Conservation (phyloP, 2,329 filamentous ascomycete species). For the Phialophora chinensis region DNA sequence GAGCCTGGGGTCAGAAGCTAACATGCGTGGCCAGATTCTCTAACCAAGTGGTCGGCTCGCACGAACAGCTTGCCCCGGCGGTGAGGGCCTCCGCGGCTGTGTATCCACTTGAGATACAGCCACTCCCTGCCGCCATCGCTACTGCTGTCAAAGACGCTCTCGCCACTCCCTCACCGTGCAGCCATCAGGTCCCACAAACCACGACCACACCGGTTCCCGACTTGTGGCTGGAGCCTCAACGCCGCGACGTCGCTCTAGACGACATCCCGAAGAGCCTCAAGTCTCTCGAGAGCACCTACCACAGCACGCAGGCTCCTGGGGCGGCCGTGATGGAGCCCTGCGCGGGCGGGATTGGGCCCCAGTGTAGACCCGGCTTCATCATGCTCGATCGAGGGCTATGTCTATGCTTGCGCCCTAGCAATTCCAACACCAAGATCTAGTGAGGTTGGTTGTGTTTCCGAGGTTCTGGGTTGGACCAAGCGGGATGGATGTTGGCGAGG, state of each 20-base stretch:
- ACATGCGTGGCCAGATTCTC: neutral
- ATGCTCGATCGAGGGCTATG: neutral
- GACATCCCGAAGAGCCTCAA: conserved; percentile 23
- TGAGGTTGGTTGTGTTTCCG: conserved; percentile 8
- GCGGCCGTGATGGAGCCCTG: neutral
- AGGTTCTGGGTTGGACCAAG: conserved; percentile 3
- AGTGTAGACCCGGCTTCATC: neutral
- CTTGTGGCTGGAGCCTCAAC: neutral
- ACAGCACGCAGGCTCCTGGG: neutral
- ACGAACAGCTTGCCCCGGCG: conserved; percentile 5
- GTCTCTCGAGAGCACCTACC: neutral
- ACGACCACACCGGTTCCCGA: neutral
- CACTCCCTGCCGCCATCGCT: conserved; percentile 5
- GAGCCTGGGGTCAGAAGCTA: neutral
- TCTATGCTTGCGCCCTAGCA: neutral
- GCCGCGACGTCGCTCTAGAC: conserved; percentile 4
- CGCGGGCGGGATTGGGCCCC: neutral
- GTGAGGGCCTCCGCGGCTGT: conserved; percentile 20
- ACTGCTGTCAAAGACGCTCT: neutral
- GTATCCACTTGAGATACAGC: conserved; percentile 25
- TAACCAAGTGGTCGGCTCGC: neutral
- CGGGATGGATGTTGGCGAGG: conserved; percentile 14
- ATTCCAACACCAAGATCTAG: neutral
- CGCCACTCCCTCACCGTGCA: neutral
- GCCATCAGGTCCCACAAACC: neutral